These are phyloP conservation scores for Suillus bovinus DNA, from an alignment of 768 basidiomycete genomes.

Conservation along the genomic window DNA sequence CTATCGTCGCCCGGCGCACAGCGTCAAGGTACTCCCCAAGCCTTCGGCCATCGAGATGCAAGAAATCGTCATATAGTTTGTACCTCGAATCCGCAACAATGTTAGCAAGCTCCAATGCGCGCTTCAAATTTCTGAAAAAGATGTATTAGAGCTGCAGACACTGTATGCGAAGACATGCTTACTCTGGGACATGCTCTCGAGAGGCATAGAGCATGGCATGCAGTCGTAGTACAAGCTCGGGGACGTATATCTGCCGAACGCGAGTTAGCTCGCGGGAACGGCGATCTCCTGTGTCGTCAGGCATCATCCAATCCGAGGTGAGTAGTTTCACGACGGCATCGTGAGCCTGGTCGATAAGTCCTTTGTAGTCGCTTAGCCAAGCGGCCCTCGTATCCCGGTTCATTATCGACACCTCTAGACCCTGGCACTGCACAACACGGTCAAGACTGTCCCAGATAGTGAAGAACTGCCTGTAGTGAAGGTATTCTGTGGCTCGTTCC, in stretches of 20 bases:
- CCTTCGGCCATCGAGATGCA: slow-evolving; percentile 53
- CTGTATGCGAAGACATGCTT: slow-evolving; percentile 28
- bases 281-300: slow-evolving; percentile 52
- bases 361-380: slow-evolving; percentile 68
- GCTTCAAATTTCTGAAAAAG: slow-evolving; percentile 65
- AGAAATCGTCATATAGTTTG: slow-evolving; percentile 83
- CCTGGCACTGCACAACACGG: slow-evolving; percentile 59
- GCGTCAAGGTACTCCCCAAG: slow-evolving; percentile 74
- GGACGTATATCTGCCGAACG: slow-evolving; percentile 88
- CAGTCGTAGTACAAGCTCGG: slow-evolving; percentile 84
- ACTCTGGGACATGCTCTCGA: slow-evolving; percentile 55
- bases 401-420: slow-evolving; percentile 56
- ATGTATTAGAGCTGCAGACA: background rate
- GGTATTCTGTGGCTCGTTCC: slow-evolving; percentile 69
- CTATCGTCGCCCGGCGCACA: slow-evolving; percentile 71
- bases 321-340: slow-evolving; percentile 70
- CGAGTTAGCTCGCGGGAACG: slow-evolving; percentile 68
- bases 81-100: slow-evolving; percentile 87
- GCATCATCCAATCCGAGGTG: slow-evolving; percentile 75
- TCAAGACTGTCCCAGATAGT: slow-evolving; percentile 68
- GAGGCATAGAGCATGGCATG: slow-evolving; percentile 74
- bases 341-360: slow-evolving; percentile 60
- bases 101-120: slow-evolving; percentile 73
- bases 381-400: slow-evolving; percentile 55
- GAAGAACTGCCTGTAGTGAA: slow-evolving; percentile 83